These are phyloP conservation scores for Phaeolepiota aurea DNA, from an alignment of 768 basidiomycete genomes.

Conservation along the genomic window DNA sequence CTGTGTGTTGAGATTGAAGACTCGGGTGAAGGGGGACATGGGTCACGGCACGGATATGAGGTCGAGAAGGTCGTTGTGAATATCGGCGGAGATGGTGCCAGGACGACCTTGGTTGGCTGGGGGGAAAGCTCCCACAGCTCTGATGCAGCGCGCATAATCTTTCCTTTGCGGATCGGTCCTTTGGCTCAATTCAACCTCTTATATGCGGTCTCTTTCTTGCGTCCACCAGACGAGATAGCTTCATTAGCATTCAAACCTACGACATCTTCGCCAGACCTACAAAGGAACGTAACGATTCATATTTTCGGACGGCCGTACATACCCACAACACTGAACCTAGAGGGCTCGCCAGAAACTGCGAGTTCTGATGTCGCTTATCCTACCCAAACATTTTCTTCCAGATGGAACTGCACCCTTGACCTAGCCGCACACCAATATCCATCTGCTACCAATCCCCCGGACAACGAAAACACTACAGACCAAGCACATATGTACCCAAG, in stretches of 20 bases:
- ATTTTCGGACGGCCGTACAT: conserved; percentile 68
- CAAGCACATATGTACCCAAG: conserved; percentile 23
- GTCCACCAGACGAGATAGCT: conserved; percentile 51
- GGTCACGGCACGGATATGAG: conserved; percentile 54
- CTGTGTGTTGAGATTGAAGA: conserved; percentile 92
- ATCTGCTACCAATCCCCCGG: conserved; percentile 16
- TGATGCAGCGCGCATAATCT: conserved; percentile 34
- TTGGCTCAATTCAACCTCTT: conserved; percentile 83
- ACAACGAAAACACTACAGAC: conserved; percentile 22
- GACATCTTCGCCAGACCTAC: conserved; percentile 33
- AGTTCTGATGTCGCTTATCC: conserved; percentile 33
- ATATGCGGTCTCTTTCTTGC: conserved; percentile 80
- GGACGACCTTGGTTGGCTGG: conserved; percentile 41
- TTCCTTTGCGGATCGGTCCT: conserved; percentile 66
- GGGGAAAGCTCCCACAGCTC: conserved; percentile 46
- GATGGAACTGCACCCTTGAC: conserved; percentile 89
- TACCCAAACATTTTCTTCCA: conserved; percentile 69
- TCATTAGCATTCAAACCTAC: conserved; percentile 24
- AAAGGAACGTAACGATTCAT: conserved; percentile 73
- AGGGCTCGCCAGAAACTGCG: conserved; percentile 13
- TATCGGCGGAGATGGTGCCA: conserved; percentile 60
- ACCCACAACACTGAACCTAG: too few relatives aligned
- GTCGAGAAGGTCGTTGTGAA: conserved; percentile 71
- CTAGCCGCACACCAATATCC: conserved; percentile 42
- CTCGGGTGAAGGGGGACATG: conserved; percentile 54